These are phyloP conservation scores for Mycosphaerella sp. DNA, from an alignment of 2,329 filamentous ascomycete species.

Conservation along the genomic window DNA sequence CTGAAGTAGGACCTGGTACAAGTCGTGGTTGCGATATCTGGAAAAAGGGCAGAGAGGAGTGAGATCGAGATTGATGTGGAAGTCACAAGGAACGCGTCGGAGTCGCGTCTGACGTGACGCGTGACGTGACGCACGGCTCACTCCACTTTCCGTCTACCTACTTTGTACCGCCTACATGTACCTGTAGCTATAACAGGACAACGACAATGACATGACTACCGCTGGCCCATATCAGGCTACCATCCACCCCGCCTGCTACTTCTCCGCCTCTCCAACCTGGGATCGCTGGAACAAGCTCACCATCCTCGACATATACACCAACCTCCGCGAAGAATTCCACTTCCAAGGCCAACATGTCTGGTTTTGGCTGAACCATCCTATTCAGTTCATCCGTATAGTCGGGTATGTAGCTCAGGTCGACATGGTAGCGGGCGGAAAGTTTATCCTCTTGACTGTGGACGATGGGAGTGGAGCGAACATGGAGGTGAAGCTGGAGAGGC, in stretches of 20 bases:
- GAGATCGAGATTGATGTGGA: neutral
- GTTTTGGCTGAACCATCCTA: conserved; percentile 50
- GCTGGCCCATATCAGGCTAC: neutral
- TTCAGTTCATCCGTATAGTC: conserved; percentile 43
- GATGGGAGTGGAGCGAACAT: conserved; percentile 55
- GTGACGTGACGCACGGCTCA: conserved; percentile 8
- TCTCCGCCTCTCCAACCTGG: conserved; percentile 54
- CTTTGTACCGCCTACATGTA: conserved; percentile 5
- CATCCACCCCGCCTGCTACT: conserved; percentile 55
- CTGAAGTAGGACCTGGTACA: neutral
- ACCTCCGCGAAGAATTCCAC: conserved; percentile 41
- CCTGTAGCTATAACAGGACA: neutral
- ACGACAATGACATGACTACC: conserved; percentile 35
- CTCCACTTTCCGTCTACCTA: conserved; percentile 6
- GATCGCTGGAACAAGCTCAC: conserved; percentile 58
- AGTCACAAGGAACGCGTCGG: neutral
- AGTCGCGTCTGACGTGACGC: conserved; percentile 8
- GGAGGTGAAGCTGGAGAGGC: conserved; percentile 48
- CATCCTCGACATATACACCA: conserved; percentile 47
- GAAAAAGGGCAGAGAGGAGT: neutral
- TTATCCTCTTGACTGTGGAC: conserved; percentile 50
- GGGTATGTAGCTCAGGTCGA: conserved; percentile 42
- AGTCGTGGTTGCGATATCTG: too few species aligned
- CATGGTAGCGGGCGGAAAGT: conserved; percentile 33
- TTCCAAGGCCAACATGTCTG: conserved; percentile 52